Conservation (phyloP, 495 filamentous ascomycete genomes). For the Xylaria grammica region DNA sequence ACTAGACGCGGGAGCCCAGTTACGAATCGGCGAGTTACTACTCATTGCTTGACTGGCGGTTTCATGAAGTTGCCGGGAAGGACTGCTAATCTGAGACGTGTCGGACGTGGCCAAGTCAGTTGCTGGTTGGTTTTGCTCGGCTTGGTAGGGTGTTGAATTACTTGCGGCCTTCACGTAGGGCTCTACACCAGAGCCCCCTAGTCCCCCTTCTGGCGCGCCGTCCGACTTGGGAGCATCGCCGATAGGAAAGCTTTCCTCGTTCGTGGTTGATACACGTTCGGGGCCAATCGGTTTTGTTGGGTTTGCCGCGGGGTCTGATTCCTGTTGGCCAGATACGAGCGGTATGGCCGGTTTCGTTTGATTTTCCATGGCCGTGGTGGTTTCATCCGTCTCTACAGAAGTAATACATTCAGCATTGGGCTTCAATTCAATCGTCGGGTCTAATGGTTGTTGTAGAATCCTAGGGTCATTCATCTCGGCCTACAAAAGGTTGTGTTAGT, state of each 20-base stretch:
- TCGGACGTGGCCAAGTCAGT: conserved; percentile 23
- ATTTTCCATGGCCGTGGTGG: background rate
- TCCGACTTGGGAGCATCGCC: background rate
- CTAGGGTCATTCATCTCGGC: conserved; percentile 53
- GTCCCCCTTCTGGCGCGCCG: background rate
- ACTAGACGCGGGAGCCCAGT: background rate
- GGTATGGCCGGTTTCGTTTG: background rate
- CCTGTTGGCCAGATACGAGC: background rate
- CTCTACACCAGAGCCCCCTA: background rate
- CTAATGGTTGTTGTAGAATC: conserved; percentile 40
- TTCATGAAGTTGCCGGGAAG: conserved; percentile 37
- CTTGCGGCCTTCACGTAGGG: conserved; percentile 10
- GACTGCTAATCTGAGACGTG: conserved; percentile 33
- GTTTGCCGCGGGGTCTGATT: background rate
- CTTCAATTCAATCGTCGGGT: conserved; percentile 13
- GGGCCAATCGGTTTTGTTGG: background rate
- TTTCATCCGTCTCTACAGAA: conserved; percentile 1
- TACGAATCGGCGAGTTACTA: background rate
- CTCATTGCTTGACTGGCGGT: conserved; percentile 28
- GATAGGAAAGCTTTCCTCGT: background rate
- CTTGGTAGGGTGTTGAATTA: conserved; percentile 21
- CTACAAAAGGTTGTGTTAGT: conserved; percentile 14
- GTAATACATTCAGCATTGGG: background rate
- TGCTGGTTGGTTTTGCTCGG: conserved; percentile 22
- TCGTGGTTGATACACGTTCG: background rate